Evolutionary conservation across 208 protist species (phyloP).

Genomic region (Leishmania turanica): DNA sequence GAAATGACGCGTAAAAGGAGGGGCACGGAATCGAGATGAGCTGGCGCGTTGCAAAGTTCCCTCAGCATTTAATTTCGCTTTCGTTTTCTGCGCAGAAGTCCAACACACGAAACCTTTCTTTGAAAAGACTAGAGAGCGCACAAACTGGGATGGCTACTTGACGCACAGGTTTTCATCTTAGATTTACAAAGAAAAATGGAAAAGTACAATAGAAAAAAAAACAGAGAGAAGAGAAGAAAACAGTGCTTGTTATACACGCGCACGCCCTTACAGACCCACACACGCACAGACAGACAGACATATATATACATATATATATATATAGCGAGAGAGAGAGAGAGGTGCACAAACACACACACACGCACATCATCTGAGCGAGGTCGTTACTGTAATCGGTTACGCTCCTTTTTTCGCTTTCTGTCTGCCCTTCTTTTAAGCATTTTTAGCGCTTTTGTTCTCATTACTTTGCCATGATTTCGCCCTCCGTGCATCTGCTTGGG

Average conservation of each 20-base stretch:
- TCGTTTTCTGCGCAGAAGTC: constrained; percentile 17
- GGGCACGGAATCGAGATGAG: background rate
- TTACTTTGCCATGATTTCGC: background rate
- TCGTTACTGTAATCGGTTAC: background rate
- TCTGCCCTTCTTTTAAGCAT: background rate
- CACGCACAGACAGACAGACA: background rate
- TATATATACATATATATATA: background rate
- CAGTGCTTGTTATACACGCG: background rate
- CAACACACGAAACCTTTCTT: constrained; percentile 7
- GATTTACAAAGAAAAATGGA: constrained; percentile 16
- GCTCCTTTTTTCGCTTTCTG: background rate
- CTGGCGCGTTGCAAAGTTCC: background rate
- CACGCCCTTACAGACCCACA: background rate
- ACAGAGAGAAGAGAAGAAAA: background rate
- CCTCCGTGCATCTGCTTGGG: background rate
- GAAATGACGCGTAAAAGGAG: background rate
- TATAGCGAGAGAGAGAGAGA: background rate
- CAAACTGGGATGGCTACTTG: constrained; percentile 12
- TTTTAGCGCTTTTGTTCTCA: background rate
- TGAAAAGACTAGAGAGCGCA: constrained; percentile 5
- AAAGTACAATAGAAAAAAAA: constrained; percentile 8
- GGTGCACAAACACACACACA: background rate
- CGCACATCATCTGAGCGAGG: background rate
- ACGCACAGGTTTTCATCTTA: constrained; percentile 14
- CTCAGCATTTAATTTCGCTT: background rate